These are phyloP conservation scores for Fusarium sp. DNA, from an alignment of 2,329 filamentous ascomycete species.

Conservation along the genomic window DNA sequence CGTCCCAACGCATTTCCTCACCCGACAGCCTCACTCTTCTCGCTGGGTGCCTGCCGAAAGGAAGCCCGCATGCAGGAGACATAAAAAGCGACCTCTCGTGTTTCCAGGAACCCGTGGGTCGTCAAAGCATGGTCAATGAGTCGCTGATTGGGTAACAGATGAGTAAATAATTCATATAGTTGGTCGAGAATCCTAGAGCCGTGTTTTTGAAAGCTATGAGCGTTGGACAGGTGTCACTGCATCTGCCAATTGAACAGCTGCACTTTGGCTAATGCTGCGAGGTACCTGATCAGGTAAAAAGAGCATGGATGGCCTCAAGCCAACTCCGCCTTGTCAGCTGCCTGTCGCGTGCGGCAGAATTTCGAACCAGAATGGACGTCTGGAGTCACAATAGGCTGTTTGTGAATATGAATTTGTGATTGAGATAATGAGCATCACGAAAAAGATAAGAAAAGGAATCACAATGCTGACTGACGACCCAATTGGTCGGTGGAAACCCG, in stretches of 20 bases:
- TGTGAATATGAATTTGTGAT: background rate
- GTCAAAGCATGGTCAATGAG: background rate
- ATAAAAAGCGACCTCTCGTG: slow-evolving; percentile 26
- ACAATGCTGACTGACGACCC: background rate
- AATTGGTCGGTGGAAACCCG: slow-evolving; percentile 1
- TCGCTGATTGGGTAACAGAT: slow-evolving; percentile 18
- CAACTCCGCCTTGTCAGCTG: slow-evolving; percentile 30
- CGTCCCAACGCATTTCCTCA: background rate
- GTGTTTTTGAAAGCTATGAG: slow-evolving; percentile 27
- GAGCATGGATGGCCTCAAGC: slow-evolving; percentile 24
- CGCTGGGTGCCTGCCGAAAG: slow-evolving; percentile 21
- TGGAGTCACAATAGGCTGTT: background rate
- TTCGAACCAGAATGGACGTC: slow-evolving; percentile 6
- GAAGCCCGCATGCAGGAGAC: slow-evolving; percentile 22
- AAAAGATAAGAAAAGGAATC: background rate
- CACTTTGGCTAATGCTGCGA: slow-evolving; percentile 24
- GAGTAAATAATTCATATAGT: slow-evolving; percentile 15
- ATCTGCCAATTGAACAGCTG: slow-evolving; percentile 35
- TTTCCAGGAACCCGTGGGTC: slow-evolving; percentile 17
- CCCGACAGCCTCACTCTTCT: slow-evolving; percentile 39
- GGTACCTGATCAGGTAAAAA: slow-evolving; percentile 31
- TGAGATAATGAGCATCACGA: slow-evolving; percentile 7
- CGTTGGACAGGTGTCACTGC: slow-evolving; percentile 36
- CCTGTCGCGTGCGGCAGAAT: slow-evolving; percentile 20
- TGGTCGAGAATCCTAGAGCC: slow-evolving; percentile 18